A percentile compares a stretch with the other conserved stretches of the same genome.
phyloP scores from a whole-genome alignment of 345 rosid species.

The Euclidium syriacum region DNA sequence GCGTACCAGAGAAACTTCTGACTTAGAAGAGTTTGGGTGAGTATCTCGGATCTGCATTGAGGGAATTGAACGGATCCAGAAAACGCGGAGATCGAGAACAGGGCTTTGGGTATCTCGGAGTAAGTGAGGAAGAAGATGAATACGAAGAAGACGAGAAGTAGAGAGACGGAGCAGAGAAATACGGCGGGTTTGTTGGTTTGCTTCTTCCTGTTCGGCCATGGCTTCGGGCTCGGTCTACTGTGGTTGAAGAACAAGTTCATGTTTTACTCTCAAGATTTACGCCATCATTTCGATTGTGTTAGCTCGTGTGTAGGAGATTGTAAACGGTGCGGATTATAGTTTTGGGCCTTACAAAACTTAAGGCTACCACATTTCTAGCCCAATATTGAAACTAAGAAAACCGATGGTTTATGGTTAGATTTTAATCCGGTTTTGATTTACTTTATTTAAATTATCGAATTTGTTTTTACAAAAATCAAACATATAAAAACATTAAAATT shows the following conservation, averaged over 20 bases:
- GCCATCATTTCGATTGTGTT: not conserved
- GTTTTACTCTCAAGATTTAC: not conserved
- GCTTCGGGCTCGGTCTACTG: constrained; percentile 24
- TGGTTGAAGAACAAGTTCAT: constrained; percentile 42
- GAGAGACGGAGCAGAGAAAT: constrained; percentile 26
- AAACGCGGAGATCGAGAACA: constrained; percentile 36
- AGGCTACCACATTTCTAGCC: too few relatives aligned
- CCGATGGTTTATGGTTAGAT: too few relatives aligned
- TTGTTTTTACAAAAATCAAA: too few relatives aligned
- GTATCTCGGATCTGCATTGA: constrained; percentile 37
- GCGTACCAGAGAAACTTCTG: constrained; percentile 68
- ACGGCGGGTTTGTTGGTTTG: constrained; percentile 34
- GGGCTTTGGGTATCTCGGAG: constrained; percentile 38
- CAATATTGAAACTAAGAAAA: too few relatives aligned
- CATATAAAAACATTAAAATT: too few relatives aligned
- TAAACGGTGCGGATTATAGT: not conserved
- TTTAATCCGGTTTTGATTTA: too few relatives aligned
- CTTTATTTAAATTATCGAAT: too few relatives aligned
- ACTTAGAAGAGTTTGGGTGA: constrained; percentile 13
- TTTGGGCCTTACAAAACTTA: constrained; percentile 8
- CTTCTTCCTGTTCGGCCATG: constrained; percentile 42
- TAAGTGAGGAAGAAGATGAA: constrained; percentile 39
- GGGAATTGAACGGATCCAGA: constrained; percentile 35
- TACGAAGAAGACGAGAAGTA: constrained; percentile 19
- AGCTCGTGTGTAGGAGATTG: not conserved